These are phyloP conservation scores for Tuber umbilicatum DNA, from an alignment of 495 filamentous ascomycete species.

Conservation along the genomic window DNA sequence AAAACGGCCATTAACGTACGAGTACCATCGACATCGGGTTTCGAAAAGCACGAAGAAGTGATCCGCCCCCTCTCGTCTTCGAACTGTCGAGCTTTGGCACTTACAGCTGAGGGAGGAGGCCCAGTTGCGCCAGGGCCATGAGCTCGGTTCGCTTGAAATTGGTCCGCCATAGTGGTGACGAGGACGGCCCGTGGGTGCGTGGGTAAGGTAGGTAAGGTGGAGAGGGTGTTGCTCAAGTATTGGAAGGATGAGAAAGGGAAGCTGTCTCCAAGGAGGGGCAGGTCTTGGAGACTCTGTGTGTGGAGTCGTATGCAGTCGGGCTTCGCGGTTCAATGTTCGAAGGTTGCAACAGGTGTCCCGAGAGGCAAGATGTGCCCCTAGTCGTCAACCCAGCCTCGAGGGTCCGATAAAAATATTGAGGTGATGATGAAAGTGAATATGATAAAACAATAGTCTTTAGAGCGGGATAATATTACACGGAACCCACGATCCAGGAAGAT, in stretches of 20 bases:
- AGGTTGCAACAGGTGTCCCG: background rate
- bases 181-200: background rate
- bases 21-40: constrained; percentile 70
- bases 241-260: background rate
- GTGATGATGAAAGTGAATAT: background rate
- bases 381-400: background rate
- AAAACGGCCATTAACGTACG: constrained; percentile 28
- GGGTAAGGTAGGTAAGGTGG: background rate
- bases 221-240: background rate
- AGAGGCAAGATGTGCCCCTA: background rate
- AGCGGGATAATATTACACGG: background rate
- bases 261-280: background rate
- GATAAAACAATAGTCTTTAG: background rate
- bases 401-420: background rate
- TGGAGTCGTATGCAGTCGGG: background rate
- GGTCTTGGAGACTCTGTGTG: background rate
- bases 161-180: constrained; percentile 31
- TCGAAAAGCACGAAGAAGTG: constrained; percentile 82
- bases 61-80: constrained; percentile 94
- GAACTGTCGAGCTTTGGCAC: constrained; percentile 77
- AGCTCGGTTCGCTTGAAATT: constrained; percentile 34
- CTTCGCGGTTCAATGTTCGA: background rate
- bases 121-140: constrained; percentile 18
- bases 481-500: background rate
- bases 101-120: constrained; percentile 25